These are phyloP conservation scores for Cupressus sempervirens DNA, from an alignment of 75 land plant genomes.

Conservation along the genomic window DNA sequence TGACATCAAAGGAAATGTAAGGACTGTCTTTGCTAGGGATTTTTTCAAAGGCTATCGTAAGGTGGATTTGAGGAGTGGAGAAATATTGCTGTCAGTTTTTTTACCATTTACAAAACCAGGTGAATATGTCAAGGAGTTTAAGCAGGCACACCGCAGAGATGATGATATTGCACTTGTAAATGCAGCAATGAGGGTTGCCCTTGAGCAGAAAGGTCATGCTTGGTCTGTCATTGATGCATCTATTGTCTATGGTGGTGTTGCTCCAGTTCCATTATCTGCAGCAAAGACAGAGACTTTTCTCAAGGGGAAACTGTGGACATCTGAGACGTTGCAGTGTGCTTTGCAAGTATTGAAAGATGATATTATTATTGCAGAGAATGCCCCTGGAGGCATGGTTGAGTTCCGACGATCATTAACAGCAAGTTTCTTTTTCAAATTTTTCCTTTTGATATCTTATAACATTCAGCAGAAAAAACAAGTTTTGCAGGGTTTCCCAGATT, in stretches of 20 bases:
- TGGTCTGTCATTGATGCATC: constrained; percentile 68
- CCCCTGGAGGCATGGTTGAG: constrained; percentile 98
- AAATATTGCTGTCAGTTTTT: constrained; percentile 72
- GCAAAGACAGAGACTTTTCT: constrained; percentile 56
- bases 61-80: constrained; percentile 61
- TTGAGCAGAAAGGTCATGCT: constrained; percentile 37
- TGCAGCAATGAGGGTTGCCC: constrained; percentile 88
- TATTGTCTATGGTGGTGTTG: constrained; percentile 91
- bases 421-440: constrained; percentile 96
- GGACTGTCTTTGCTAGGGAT: constrained; percentile 55
- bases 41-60: constrained; percentile 91
- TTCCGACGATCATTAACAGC: constrained; percentile 73
- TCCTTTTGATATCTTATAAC: constrained; percentile 54
- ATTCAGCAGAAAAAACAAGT: constrained; percentile 44
- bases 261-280: constrained; percentile 68
- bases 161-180: constrained; percentile 99
- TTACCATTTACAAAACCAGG: constrained; percentile 80
- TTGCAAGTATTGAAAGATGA: constrained; percentile 51
- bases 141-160: constrained; percentile 98
- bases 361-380: constrained; percentile 63
- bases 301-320: constrained; percentile 71
- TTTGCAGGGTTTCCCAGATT: constrained; percentile 35
- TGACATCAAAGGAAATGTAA: constrained; percentile 45
- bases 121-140: constrained; percentile 97
- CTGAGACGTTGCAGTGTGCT: constrained; percentile 44